Evolutionary conservation across 805 yeast species (phyloP).

Genomic region (Wickerhamomyces chambardii): DNA sequence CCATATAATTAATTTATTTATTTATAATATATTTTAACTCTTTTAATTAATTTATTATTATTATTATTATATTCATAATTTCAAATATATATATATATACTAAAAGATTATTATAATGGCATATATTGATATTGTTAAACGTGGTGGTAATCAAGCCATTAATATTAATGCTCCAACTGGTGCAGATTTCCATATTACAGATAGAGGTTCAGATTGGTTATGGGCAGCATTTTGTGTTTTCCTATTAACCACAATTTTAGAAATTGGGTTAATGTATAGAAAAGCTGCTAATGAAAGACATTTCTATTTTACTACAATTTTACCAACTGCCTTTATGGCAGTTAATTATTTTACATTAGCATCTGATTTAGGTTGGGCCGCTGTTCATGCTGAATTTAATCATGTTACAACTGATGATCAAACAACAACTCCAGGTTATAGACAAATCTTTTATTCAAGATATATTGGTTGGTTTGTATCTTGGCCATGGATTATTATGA

Average conservation of each 20-base stretch:
- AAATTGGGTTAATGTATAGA: constrained; percentile 16
- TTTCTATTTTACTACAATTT: constrained; percentile 29
- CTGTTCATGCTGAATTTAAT: constrained; percentile 36
- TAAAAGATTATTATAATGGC: not conserved
- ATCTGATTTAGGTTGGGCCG: constrained; percentile 49
- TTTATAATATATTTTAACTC: no score
- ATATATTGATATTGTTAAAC: constrained; percentile 8
- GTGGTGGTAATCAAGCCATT: constrained; percentile 30
- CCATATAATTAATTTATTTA: no score
- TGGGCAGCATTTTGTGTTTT: constrained; percentile 54
- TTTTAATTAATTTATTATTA: no score
- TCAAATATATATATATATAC: no score
- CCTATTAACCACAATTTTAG: constrained; percentile 24
- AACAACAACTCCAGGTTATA: constrained; percentile 21
- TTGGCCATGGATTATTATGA: constrained; percentile 33
- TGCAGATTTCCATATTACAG: constrained; percentile 42
- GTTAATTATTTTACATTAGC: constrained; percentile 49
- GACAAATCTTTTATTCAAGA: constrained; percentile 51
- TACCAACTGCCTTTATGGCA: constrained; percentile 34
- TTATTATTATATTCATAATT: no score
- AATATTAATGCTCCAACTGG: constrained; percentile 31
- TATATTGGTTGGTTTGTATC: constrained; percentile 52
- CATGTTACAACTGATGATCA: constrained; percentile 29
- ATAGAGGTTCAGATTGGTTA: constrained; percentile 58
- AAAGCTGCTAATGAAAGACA: constrained; percentile 24